phyloP scores from a whole-genome alignment of 139 green algal species.

The Ettlia oleoabundans region DNA sequence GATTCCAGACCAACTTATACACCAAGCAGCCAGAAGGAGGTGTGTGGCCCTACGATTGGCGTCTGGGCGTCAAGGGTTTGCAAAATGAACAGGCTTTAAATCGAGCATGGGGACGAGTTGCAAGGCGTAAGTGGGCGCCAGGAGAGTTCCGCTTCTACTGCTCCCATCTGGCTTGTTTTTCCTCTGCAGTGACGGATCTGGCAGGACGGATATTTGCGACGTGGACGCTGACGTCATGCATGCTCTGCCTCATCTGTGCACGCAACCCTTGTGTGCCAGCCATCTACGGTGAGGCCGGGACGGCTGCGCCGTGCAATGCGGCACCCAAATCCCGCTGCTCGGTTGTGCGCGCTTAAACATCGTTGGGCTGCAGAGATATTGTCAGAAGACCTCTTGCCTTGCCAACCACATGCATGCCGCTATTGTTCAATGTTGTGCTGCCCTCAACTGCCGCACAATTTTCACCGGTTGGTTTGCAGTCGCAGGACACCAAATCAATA shows the following conservation, averaged over 20 bases:
- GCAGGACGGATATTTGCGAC: constrained; percentile 83
- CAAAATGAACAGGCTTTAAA: too few species aligned
- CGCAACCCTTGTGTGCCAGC: constrained; percentile 67
- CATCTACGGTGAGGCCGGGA: constrained; percentile 85
- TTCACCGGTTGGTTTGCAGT: too few species aligned
- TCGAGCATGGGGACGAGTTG: too few species aligned
- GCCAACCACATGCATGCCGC: not conserved
- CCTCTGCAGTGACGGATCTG: constrained; percentile 75
- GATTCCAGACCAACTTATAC: constrained; percentile 79
- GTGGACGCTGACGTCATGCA: constrained; percentile 84
- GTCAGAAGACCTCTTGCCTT: not conserved
- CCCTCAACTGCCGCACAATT: too few species aligned
- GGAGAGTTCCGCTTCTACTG: not conserved
- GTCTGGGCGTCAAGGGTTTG: too few species aligned
- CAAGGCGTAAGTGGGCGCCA: not conserved
- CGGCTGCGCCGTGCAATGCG: too few species aligned
- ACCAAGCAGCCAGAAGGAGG: constrained; percentile 66
- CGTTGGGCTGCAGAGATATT: not conserved
- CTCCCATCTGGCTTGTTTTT: not conserved
- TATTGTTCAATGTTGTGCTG: too few species aligned
- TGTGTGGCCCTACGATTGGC: constrained; percentile 1
- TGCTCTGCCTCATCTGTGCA: constrained; percentile 83
- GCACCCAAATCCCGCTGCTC: too few species aligned
- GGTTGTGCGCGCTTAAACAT: not conserved
- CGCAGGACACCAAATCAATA: not conserved